Evolutionary conservation across 345 rosid genomes (phyloP), one percentile per base, ranked within the genome.

Genomic region (Geranium brycei): DNA sequence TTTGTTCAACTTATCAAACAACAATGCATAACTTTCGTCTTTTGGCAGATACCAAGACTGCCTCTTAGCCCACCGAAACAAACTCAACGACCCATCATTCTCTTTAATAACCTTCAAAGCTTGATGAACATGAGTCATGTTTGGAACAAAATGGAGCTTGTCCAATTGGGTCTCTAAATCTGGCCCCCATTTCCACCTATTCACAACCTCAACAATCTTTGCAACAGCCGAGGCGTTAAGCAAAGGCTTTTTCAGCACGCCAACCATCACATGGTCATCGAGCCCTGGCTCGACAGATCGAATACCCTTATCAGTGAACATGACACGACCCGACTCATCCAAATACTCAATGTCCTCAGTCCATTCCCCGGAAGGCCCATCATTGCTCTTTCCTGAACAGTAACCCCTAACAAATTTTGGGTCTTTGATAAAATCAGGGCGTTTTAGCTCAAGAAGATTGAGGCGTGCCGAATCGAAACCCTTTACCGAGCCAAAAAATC

Each of bases 171-270:
- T 83, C 78, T 93, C 99, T 64, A 93, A 70, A 76, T 90, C 96
- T 0, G 92, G 97, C n/a, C 99, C 99, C 99, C 99, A 93, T 77
- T 82, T 91, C 97, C 99, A 93, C 78, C 97, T 80, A 80, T 81
- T 85, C 58, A 87, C 91, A 70, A 88, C 80, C 75, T 93, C 99
- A 64, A 88, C 92, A 64, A 90, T 82, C 85, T 93, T 90, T 0
- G 95, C 86, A 41, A 91, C 97, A 0, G 92, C 88, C 18, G 88
- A 85, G 64, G 88, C 80, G 74, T 88, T 91, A 77, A 80, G 58
- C 31, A 87, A 60, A 5, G 99, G 96, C 78, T 88, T 93, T 81
- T 80, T 90, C 55, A 88, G 53, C 62, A 69, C 96, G 59, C 99
- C 99, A 30, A 90, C 76, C 87, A 90, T 81, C 5, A 88, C 86